Evolutionary conservation across 2,329 filamentous ascomycete species (phyloP), one percentile per base, ranked within the genome.

Genomic region (Tolypocladium paradoxum): DNA sequence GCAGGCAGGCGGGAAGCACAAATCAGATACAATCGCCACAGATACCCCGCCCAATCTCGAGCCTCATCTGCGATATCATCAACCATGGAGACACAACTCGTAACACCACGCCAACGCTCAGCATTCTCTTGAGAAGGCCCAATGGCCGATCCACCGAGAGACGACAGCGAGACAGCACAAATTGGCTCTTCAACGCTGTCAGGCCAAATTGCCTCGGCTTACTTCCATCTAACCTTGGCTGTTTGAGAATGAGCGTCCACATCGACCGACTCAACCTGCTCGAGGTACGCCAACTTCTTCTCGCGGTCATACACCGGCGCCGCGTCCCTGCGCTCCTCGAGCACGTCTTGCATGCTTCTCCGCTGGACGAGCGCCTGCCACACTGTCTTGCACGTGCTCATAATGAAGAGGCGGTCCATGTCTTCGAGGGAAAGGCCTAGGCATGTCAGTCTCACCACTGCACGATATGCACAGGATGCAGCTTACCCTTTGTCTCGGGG

Each of bases 401-500:
- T 57, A 33, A 58, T 47, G 20, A 68, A 68, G 1, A 68, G 57
- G 11, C 60, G 53, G 14, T 78, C 75, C 68, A 77, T 75, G 29
- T 70, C 70, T 57, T 79, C 76, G 7, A 78, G 68, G 2, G 73
- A 70, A 12, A 77, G 63, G 22, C 65, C 65, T 67, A 8, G 24
- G 51, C 0, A 5, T 0, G 24, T 50, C 8, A 37, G 46, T 11
- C 9, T 48, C 36, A n/a, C 27, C 24, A 20, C 2, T 24, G 7
- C 27, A 18, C 9, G 27, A 43, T 40, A 7, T 54, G 31, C 5
- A 4, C 31, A 33, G 31, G 5, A 33, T 12, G 31, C 31, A 14
- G 31, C 58, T 36, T 50, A 60, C 75, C 75, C 61, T 76, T 78
- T 3, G 76, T 79, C 58, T 79, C 76, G 1, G 76, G 76, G 0